Percentiles rank a stretch among this genome's conserved stretches.
Evolutionary conservation across 2,329 filamentous ascomycete species (phyloP).

Genomic region (Ampelomyces quisqualis): DNA sequence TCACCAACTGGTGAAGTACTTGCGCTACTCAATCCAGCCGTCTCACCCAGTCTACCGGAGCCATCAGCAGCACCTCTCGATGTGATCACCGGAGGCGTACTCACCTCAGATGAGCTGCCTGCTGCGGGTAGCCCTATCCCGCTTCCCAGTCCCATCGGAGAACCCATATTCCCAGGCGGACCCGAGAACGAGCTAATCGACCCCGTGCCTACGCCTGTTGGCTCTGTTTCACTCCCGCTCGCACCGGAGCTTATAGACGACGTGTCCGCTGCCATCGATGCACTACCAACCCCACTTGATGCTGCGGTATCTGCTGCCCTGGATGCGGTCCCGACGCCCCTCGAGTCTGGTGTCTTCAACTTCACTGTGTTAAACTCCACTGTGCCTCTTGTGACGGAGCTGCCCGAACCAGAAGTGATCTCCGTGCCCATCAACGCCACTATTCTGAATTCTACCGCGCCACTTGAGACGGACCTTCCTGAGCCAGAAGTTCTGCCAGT

Average conservation of each 20-base stretch:
- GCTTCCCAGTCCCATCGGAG: too few species aligned
- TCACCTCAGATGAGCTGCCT: background rate
- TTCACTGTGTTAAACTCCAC: too few species aligned
- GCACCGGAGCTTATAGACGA: background rate
- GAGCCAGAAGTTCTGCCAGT: too few species aligned
- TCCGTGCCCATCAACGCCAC: background rate
- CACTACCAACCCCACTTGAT: too few species aligned
- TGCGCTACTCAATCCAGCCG: background rate
- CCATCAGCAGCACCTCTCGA: background rate
- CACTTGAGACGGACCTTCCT: too few species aligned
- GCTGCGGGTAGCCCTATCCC: too few species aligned
- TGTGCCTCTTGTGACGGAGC: too few species aligned
- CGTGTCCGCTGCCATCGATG: too few species aligned
- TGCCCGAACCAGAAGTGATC: too few species aligned
- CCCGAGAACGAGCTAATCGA: background rate
- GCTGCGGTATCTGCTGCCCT: too few species aligned
- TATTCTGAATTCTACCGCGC: background rate
- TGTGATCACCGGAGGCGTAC: conserved; percentile 4
- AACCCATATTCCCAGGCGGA: background rate
- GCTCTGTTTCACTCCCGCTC: background rate
- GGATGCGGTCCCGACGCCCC: too few species aligned
- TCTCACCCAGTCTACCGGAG: background rate
- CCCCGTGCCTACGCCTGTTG: background rate
- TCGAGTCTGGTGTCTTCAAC: background rate
- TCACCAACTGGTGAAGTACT: background rate